These are phyloP conservation scores for Solanum bulbocastanum DNA, from an alignment of 257 asterid genomes.

Conservation along the genomic window DNA sequence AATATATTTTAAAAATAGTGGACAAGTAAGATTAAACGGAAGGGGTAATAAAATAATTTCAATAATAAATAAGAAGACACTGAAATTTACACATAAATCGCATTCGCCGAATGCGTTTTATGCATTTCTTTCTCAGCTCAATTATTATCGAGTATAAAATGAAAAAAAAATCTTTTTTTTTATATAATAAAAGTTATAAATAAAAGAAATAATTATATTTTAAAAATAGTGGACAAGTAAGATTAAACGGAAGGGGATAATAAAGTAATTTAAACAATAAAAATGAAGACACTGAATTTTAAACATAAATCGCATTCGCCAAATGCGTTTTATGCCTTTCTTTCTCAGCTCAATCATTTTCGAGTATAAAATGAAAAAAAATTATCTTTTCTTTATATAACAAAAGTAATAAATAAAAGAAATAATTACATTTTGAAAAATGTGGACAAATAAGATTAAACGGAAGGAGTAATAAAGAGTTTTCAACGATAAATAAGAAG, in stretches of 20 bases:
- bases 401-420: neutral
- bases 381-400: too few relatives aligned
- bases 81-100: neutral
- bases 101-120: rapidly evolving
- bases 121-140: neutral
- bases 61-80: neutral
- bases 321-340: neutral
- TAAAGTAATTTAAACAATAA: neutral
- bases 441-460: too few relatives aligned
- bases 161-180: too few relatives aligned
- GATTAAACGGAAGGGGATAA: too few relatives aligned
- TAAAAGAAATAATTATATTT: too few relatives aligned
- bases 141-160: neutral
- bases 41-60: too few relatives aligned
- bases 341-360: neutral
- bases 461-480: rapidly evolving
- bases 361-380: neutral
- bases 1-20: too few relatives aligned
- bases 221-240: too few relatives aligned
- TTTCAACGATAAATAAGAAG: too few relatives aligned
- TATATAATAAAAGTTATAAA: too few relatives aligned
- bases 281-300: neutral
- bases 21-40: too few relatives aligned
- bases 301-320: neutral
- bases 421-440: too few relatives aligned